Conservation (phyloP, 2,329 filamentous ascomycete species). For the Scleromitrula shiraiana region DNA sequence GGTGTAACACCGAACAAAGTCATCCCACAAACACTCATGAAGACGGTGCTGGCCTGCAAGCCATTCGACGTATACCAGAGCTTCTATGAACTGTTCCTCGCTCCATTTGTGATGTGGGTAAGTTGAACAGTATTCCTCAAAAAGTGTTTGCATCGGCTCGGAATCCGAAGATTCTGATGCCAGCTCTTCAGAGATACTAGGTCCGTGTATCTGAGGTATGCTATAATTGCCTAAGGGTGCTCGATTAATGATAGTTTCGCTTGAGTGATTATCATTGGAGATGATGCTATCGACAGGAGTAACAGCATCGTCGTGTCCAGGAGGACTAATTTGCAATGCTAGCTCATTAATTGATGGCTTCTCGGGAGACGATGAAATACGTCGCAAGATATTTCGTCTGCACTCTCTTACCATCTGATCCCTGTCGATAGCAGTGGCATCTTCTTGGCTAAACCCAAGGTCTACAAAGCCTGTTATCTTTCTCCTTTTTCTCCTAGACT, state of each 20-base stretch:
- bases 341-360: no score
- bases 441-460: conserved; percentile 7
- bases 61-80: conserved; percentile 37
- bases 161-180: no score
- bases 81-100: conserved; percentile 36
- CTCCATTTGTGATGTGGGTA: conserved; percentile 39
- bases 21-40: conserved; percentile 42
- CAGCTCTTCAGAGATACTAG: no score
- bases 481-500: conserved; percentile 2
- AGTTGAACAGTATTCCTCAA: conserved; percentile 32
- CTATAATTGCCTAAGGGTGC: no score
- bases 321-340: no score
- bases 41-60: conserved; percentile 32
- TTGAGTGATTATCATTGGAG: no score
- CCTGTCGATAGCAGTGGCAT: not conserved
- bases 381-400: not conserved
- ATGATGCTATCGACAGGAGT: no score
- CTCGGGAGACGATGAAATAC: not conserved
- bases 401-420: conserved; percentile 4
- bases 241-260: no score
- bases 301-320: no score
- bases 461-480: not conserved
- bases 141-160: conserved; percentile 15
- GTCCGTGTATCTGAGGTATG: no score
- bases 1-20: conserved; percentile 41